A percentile compares a stretch with the other conserved stretches of the same genome.
These are phyloP conservation scores for Viola pubescens DNA, from an alignment of 441 rosid species.

Conservation along the genomic window DNA sequence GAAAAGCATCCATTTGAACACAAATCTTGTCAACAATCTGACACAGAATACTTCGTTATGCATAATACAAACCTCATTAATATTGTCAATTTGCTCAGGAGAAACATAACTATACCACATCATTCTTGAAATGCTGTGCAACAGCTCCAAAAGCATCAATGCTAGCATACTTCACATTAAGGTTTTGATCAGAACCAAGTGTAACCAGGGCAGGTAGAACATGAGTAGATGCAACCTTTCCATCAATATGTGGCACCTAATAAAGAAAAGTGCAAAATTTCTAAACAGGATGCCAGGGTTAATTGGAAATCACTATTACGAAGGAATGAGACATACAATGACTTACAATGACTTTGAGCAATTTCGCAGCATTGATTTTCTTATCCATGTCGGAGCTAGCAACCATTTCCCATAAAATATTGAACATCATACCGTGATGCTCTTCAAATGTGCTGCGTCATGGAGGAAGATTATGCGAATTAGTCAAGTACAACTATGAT, in stretches of 20 bases:
- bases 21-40: constrained; percentile 98
- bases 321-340: constrained; percentile 47
- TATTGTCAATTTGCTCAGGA: background rate
- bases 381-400: constrained; percentile 67
- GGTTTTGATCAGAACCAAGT: constrained; percentile 94
- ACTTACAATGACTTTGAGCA: constrained; percentile 82
- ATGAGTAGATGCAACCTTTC: constrained; percentile 72
- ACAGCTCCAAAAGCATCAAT: constrained; percentile 97
- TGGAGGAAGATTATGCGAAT: constrained; percentile 14
- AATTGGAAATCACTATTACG: constrained; percentile 11
- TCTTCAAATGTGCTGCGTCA: constrained; percentile 72
- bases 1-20: constrained; percentile 99
- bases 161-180: constrained; percentile 90
- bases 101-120: constrained; percentile 43
- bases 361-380: constrained; percentile 70
- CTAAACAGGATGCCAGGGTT: constrained; percentile 9
- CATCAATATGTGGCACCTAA: constrained; percentile 80
- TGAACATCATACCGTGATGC: constrained; percentile 76
- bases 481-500: constrained; percentile 17
- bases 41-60: constrained; percentile 14
- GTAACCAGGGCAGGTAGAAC: constrained; percentile 90
- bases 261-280: constrained; percentile 14
- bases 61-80: background rate
- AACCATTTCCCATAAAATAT: constrained; percentile 94
- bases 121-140: constrained; percentile 90